Evolutionary conservation across 768 basidiomycete species (phyloP), one percentile per base, ranked within the genome.

Genomic region (Pleurotus sapidus): DNA sequence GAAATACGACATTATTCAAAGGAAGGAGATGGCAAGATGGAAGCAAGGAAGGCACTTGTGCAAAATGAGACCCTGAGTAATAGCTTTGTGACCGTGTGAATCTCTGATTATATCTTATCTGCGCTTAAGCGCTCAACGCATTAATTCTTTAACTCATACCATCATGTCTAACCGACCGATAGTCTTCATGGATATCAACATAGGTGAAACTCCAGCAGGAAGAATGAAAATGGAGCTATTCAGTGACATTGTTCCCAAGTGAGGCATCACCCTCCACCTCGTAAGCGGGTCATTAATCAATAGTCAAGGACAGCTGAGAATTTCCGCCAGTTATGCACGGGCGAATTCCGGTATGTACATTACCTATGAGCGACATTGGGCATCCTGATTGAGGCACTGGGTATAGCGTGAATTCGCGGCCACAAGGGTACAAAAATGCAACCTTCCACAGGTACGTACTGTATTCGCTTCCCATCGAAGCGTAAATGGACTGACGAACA

Each of bases 191-290:
- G 97, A 99, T 68, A 78, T 98, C 59, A 84, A 91, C 49, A 98
- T 99, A 49, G 97, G 97, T 45, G 96, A 98, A 75, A 98, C 95
- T 0, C 92, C 93, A 30, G 93, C 93, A 3, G 96, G 95, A 14
- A 77, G 97, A 30, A 80, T 99, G 63, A 98, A 98, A 76, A 96
- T 99, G 87, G 96, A 99, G 71, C 77, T 99, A 15, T 98, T 96
- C 73, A 91, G 88, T 59, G 97, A 99, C 67, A 87, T 96, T 56
- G 93, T 91, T 1, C 96, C 97, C 53, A 97, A 94, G 95, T 96
- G 49, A 58, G 88, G 63, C 20, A 20, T 20, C 42, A 8, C 27
- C 34, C 18, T 15, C 17, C 30, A 20, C 9, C 11, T n/a, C 20
- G 49, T n/a, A 12, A 34, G 17, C 8, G 15, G 20, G 1, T 20